These are phyloP conservation scores for Ulota crispa DNA, from an alignment of 225 moss, liverwort and hornwort species.

Conservation along the genomic window DNA sequence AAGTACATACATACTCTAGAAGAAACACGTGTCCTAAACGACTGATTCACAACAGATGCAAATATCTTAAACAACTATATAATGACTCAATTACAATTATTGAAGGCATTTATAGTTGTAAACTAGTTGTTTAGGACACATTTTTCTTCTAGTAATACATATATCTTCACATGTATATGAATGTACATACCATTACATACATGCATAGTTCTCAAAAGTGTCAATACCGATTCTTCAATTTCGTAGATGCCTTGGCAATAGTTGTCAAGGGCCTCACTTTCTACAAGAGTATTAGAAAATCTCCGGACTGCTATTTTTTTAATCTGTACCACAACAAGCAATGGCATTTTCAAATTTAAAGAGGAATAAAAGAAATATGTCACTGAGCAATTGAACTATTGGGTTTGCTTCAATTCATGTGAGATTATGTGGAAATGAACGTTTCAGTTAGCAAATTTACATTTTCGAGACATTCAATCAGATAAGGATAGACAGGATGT, in stretches of 20 bases:
- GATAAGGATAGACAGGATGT: not conserved
- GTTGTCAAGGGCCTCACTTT: constrained; percentile 56
- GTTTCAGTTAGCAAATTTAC: not conserved
- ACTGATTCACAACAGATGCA: too few relatives aligned
- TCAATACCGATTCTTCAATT: constrained; percentile 48
- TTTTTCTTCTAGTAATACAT: too few relatives aligned
- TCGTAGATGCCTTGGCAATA: constrained; percentile 41
- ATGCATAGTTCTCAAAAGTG: not conserved
- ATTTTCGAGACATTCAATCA: constrained; percentile 31
- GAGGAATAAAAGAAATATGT: fast-evolving
- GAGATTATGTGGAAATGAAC: not conserved
- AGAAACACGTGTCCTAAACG: too few relatives aligned
- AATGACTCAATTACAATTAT: too few relatives aligned
- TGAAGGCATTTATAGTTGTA: too few relatives aligned
- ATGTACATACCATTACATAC: not conserved
- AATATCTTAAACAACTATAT: too few relatives aligned
- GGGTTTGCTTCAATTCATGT: not conserved
- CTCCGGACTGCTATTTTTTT: constrained; percentile 43
- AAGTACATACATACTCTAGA: too few relatives aligned
- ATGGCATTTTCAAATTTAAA: not conserved
- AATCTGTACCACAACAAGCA: constrained; percentile 11
- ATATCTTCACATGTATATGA: too few relatives aligned
- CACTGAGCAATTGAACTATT: not conserved
- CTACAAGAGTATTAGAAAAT: constrained; percentile 52
- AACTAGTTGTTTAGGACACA: too few relatives aligned